These are phyloP conservation scores for Ganoderma leucocontextum DNA, from an alignment of 1,284 basidiomycete species.

Conservation along the genomic window DNA sequence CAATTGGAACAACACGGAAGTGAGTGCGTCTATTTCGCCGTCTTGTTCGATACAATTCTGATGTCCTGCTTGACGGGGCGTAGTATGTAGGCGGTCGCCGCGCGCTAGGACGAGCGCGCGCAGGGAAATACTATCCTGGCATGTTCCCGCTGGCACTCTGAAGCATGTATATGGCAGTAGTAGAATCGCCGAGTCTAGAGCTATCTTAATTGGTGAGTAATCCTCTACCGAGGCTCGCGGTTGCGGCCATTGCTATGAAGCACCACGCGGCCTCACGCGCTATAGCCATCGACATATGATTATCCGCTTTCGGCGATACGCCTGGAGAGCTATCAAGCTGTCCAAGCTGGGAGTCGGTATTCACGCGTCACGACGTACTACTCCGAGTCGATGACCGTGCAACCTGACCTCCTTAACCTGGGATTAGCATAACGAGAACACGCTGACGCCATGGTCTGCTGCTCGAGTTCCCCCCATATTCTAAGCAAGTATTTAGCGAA, in stretches of 20 bases:
- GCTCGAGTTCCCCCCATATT: neutral
- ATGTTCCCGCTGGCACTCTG: neutral
- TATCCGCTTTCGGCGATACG: too few species aligned
- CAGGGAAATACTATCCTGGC: neutral
- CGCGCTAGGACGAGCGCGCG: too few species aligned
- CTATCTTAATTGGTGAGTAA: constrained; percentile 1
- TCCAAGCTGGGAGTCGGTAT: too few species aligned
- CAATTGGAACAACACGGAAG: too few species aligned
- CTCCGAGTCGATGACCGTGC: neutral
- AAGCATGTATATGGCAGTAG: neutral
- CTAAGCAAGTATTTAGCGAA: neutral
- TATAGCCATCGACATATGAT: too few species aligned
- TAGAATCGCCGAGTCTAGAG: neutral
- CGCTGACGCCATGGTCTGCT: neutral
- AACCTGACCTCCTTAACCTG: neutral
- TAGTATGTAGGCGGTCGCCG: too few species aligned
- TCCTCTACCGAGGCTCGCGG: too few species aligned
- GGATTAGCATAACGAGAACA: neutral
- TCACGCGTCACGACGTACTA: too few species aligned
- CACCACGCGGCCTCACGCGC: too few species aligned
- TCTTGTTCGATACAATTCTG: neutral
- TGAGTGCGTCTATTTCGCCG: neutral
- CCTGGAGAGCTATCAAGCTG: too few species aligned
- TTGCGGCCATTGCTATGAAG: too few species aligned
- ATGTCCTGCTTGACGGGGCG: neutral